phyloP scores from a whole-genome alignment of 225 moss, liverwort and hornwort genomes.

The Polytrichum commune region DNA sequence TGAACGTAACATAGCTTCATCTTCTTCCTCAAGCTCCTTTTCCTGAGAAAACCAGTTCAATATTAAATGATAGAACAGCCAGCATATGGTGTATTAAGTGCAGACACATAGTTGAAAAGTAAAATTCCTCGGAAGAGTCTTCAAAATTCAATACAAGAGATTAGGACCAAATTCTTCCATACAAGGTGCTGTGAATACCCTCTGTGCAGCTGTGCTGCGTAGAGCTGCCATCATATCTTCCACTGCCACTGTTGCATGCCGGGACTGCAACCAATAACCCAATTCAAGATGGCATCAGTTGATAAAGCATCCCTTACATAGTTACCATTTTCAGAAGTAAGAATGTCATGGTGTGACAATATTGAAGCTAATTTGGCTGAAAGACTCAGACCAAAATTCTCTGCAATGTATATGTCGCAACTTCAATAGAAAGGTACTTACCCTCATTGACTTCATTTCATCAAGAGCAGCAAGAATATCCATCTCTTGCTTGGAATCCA shows the following conservation, averaged over 20 bases:
- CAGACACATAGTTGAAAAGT: background rate
- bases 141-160: background rate
- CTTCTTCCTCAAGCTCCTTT: constrained; percentile 68
- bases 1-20: constrained; percentile 70
- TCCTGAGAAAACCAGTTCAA: constrained; percentile 40
- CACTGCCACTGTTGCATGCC: constrained; percentile 75
- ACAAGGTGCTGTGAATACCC: constrained; percentile 26
- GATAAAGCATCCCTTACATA: background rate
- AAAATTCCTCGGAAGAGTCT: background rate
- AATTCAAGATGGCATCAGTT: constrained; percentile 1
- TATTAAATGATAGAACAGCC: constrained; percentile 11
- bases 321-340: background rate
- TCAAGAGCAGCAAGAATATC: constrained; percentile 88
- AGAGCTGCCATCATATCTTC: constrained; percentile 88
- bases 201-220: constrained; percentile 57
- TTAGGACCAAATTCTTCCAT: background rate
- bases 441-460: constrained; percentile 95
- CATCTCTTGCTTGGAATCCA: constrained; percentile 95
- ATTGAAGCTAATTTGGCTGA: background rate
- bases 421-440: constrained; percentile 17
- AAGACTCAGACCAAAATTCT: background rate
- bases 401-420: background rate
- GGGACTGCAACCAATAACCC: constrained; percentile 53
- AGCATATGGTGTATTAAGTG: background rate
- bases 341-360: background rate